Evolutionary conservation across 1,139 yeast species (phyloP).

Genomic region (Kurtzmaniella natalensis): DNA sequence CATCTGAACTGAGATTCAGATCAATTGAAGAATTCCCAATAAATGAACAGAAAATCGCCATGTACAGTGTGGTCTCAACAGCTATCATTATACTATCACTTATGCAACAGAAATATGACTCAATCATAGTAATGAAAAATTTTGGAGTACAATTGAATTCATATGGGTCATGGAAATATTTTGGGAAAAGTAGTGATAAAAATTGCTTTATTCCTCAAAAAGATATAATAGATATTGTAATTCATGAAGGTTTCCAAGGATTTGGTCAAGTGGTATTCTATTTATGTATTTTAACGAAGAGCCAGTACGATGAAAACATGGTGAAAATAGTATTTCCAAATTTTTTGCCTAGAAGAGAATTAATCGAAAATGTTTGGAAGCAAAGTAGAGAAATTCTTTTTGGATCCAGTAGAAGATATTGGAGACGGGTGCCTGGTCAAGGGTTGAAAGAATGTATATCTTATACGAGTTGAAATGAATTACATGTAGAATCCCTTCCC

Average conservation of each 20-base stretch:
- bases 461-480: background rate
- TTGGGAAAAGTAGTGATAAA: constrained; percentile 14
- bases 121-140: constrained; percentile 32
- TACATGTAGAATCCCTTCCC: too few relatives aligned
- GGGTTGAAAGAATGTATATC: constrained; percentile 21
- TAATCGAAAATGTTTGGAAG: constrained; percentile 37
- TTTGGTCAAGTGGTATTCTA: constrained; percentile 59
- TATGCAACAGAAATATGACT: constrained; percentile 27
- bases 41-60: constrained; percentile 7
- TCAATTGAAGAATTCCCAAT: constrained; percentile 1
- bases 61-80: constrained; percentile 10
- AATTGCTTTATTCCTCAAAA: constrained; percentile 47
- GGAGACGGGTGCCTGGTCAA: constrained; percentile 44
- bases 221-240: constrained; percentile 53
- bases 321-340: constrained; percentile 49
- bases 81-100: constrained; percentile 8
- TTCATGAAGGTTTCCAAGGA: constrained; percentile 65
- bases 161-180: constrained; percentile 25
- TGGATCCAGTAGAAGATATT: constrained; percentile 32
- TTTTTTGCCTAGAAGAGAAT: constrained; percentile 41
- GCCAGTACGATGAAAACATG: constrained; percentile 24
- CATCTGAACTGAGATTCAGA: background rate
- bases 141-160: constrained; percentile 34
- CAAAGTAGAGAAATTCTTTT: constrained; percentile 35
- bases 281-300: constrained; percentile 50